Base-by-base conservation (phyloP, 192 early-diverging fungal species). In the Dissophora globulifera region DNA sequence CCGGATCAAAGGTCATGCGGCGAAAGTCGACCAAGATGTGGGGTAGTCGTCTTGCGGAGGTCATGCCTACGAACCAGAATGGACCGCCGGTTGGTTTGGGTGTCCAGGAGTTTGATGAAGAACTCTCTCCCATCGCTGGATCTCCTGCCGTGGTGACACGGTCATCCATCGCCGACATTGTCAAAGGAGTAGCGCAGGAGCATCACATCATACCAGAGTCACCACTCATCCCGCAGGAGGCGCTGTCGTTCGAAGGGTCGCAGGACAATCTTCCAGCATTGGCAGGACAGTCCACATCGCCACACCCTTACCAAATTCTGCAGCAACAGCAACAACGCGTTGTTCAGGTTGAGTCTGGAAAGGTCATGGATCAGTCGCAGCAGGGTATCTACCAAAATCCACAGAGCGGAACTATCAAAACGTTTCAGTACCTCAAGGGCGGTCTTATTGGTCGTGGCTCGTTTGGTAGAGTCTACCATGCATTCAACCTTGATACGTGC, bases 401-500 rank as follows among this genome's bases (percentile, higher is more conserved):
- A n/a, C 59, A 67, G 45, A 82, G 78, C 22, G 55, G 58, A 41
- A 59, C 82, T 35, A 53, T 82, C 78, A 68, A 87, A 48, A 80
- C 70, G 10, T 71, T 92, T 55, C 85, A 86, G 59, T 93, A 90
- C 85, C 82, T 91, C 61, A 88, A 87, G 51, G 93, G 93, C 49
- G 83, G 84, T 62, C 75, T 93, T 32, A 94, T 95, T 74, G 93
- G 93, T 31, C 89, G 91, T 64, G 93, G 93, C 7, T 92, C 91
- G 4, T 95, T 93, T 58, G 93, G 93, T 6, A 81, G 85, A 51
- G 93, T 95, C 30, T 88, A 89, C 46, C 86, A 89, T 59, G 93
- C 88, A 13, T 81, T 94, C 58, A 93, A 91, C 55, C 57, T 89
- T 23, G 84, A 84, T 4, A 88, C 87, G 0, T 88, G 90, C 27